These are phyloP conservation scores for Russula ochroleuca DNA, from an alignment of 768 basidiomycete genomes.

Conservation along the genomic window DNA sequence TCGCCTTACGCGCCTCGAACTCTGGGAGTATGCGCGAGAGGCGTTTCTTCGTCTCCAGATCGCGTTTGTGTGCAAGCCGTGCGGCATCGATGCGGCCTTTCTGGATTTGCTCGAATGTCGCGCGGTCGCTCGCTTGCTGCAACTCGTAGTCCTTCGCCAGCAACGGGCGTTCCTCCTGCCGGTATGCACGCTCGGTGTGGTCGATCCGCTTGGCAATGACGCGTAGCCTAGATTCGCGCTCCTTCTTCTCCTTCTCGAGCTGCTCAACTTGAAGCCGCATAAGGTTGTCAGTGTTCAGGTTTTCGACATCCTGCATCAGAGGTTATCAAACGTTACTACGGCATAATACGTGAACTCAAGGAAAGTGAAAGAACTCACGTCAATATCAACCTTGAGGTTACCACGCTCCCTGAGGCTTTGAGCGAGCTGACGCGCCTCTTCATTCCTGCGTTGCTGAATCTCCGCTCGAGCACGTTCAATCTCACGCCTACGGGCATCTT, in stretches of 20 bases:
- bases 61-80: conserved; percentile 54
- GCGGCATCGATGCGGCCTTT: conserved; percentile 53
- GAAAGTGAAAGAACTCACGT: conserved; percentile 41
- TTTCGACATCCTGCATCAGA: conserved; percentile 63
- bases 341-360: background rate
- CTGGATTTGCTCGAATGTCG: conserved; percentile 61
- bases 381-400: conserved; percentile 64
- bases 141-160: conserved; percentile 79
- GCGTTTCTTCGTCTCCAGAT: conserved; percentile 70
- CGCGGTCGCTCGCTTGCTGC: conserved; percentile 76
- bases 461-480: conserved; percentile 63
- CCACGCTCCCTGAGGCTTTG: conserved; percentile 78
- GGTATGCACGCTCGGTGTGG: conserved; percentile 90
- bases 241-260: conserved; percentile 94
- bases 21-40: conserved; percentile 70
- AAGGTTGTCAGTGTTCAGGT: conserved; percentile 78
- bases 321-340: conserved; percentile 9
- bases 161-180: conserved; percentile 87
- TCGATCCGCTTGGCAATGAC: conserved; percentile 87
- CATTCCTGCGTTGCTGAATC: conserved; percentile 69
- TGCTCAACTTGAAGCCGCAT: conserved; percentile 91
- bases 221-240: conserved; percentile 74
- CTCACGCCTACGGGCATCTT: conserved; percentile 62
- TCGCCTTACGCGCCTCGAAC: conserved; percentile 50
- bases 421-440: conserved; percentile 87